Base-by-base conservation (phyloP, 169 alveolate species). In the Amoebophrya sp. region DNA sequence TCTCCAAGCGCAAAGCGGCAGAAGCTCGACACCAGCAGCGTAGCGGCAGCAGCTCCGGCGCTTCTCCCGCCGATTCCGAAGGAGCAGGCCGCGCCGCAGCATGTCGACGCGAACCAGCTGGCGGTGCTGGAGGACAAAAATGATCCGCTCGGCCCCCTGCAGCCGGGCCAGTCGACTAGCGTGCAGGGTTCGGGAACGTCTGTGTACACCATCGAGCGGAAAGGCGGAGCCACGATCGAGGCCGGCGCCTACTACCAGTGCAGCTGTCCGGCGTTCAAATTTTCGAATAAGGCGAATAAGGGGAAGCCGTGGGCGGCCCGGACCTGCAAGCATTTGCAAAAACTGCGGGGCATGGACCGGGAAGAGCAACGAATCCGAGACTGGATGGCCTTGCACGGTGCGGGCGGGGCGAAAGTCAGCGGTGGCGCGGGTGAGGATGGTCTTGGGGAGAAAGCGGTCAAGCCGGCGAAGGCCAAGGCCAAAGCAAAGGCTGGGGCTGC, bases 251-350 rank as follows among this genome's bases (percentile, higher is more conserved):
- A 66, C 83, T 66, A 66, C 83, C 29, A 25, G 39, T 66, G 83
- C 83, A 66, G 83, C 83, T 66, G 83, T 25, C 83, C 83, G 35
- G 83, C 83, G 0, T 66, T 66, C 83, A 66, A 66, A n/a, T 66
- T 66, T 25, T 2, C 38, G 10, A 18, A 18, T 2, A 25, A 7
- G 83, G n/a, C n/a, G n/a, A 66, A 66, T 25, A 66, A 66, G 83
- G 83, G 83, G 7, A 25, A 0, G 1, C 35, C 12, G 10, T 66
- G 83, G 83, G 12, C 83, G 83, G 83, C 83, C 32, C 12, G 32
- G 83, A 66, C 35, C 32, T 66, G 83, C 35, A 66, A 66, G 83
- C 83, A 66, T 25, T 12, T 66, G 10, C 32, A 7, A 25, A 25
- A 7, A 25, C 35, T 66, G 7, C 83, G 83, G 7, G 83, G 83